phyloP scores from a whole-genome alignment of 108 stramenopile species.

The Nitzschia palea region DNA sequence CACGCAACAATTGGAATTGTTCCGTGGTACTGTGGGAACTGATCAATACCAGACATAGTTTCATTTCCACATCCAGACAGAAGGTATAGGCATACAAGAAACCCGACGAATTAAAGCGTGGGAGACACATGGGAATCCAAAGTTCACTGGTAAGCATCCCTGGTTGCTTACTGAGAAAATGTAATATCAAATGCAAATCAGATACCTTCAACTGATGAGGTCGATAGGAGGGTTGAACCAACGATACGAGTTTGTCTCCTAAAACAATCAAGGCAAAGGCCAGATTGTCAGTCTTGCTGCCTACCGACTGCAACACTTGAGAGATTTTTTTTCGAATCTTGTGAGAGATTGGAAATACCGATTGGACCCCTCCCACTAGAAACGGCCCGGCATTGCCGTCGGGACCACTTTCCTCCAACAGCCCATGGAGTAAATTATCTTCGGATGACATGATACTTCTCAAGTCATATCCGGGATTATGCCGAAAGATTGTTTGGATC shows the following conservation, averaged over 20 bases:
- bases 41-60: slow-evolving; percentile 55
- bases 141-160: slow-evolving; percentile 61
- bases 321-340: slow-evolving; percentile 65
- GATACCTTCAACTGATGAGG: slow-evolving; percentile 64
- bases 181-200: slow-evolving; percentile 68
- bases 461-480: slow-evolving; percentile 69
- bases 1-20: slow-evolving; percentile 68
- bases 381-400: slow-evolving; percentile 34
- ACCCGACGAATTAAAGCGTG: slow-evolving; percentile 70
- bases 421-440: slow-evolving; percentile 15
- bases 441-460: slow-evolving; percentile 50
- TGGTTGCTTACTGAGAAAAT: slow-evolving; percentile 59
- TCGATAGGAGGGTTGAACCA: slow-evolving; percentile 64
- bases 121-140: slow-evolving; percentile 84
- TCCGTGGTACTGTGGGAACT: slow-evolving; percentile 60
- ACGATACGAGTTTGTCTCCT: slow-evolving; percentile 51
- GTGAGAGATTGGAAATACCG: slow-evolving; percentile 58
- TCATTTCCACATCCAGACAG: slow-evolving; percentile 56
- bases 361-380: slow-evolving; percentile 57
- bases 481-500: slow-evolving; percentile 52
- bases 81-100: slow-evolving; percentile 73
- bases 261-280: slow-evolving; percentile 66
- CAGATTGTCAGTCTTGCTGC: slow-evolving; percentile 20
- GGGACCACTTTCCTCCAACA: slow-evolving; percentile 26
- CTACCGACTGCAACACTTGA: slow-evolving; percentile 25